Percentiles rank a stretch among this genome's conserved stretches.
Evolutionary conservation across 1,284 basidiomycete genomes (phyloP).

Genomic region (Agroathelia rolfsii): DNA sequence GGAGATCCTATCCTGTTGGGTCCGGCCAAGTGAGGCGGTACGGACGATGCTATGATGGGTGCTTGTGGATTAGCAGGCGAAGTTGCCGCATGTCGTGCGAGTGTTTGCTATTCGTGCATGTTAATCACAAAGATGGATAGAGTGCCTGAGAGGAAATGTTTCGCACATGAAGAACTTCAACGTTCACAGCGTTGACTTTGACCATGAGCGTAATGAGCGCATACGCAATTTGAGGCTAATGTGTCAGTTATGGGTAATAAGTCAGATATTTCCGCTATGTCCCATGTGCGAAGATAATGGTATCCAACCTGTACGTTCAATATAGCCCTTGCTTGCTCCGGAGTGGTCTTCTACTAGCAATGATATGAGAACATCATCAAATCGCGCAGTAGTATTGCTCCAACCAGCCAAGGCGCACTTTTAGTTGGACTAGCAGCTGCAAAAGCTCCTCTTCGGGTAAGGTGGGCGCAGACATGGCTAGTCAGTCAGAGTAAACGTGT

Average conservation of each 20-base stretch:
- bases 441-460: slow-evolving; percentile 60
- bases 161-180: slow-evolving; percentile 63
- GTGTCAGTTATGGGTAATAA: too few species aligned
- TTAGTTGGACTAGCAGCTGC: slow-evolving; percentile 57
- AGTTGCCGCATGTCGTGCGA: slow-evolving; percentile 17
- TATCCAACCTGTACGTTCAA: slow-evolving; percentile 62
- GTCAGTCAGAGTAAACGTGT: too few species aligned
- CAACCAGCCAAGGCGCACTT: slow-evolving; percentile 40
- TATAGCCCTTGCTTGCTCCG: slow-evolving; percentile 55
- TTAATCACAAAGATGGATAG: slow-evolving; percentile 5
- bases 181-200: slow-evolving; percentile 59
- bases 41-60: slow-evolving; percentile 21
- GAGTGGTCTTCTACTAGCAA: slow-evolving; percentile 54
- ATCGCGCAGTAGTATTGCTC: slow-evolving; percentile 51
- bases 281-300: too few species aligned
- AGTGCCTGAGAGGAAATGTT: too few species aligned
- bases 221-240: slow-evolving; percentile 66
- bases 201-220: slow-evolving; percentile 68
- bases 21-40: slow-evolving; percentile 39
- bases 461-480: too few species aligned
- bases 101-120: slow-evolving; percentile 23
- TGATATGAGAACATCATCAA: not conserved
- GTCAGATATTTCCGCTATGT: too few species aligned
- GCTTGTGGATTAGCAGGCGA: slow-evolving; percentile 12
- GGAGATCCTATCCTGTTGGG: too few species aligned